Evolutionary conservation across 306 rosid species (phyloP).

Genomic region (Fragaria ananassa): DNA sequence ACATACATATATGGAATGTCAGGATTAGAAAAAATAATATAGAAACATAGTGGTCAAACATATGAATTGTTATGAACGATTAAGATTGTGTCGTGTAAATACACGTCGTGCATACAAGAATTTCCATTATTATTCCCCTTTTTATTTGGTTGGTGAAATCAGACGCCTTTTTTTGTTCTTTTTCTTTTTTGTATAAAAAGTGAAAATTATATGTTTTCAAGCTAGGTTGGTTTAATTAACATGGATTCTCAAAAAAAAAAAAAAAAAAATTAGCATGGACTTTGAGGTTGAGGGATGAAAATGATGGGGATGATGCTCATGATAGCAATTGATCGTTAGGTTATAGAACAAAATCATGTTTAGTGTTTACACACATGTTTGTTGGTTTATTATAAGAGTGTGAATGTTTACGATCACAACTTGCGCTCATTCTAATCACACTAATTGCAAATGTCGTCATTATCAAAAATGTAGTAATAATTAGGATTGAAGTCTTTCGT

Average conservation of each 20-base stretch:
- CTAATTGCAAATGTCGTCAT: background rate
- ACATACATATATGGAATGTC: too few relatives aligned
- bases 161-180: conserved; percentile 5
- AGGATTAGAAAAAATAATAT: too few relatives aligned
- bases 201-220: too few relatives aligned
- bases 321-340: background rate
- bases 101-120: too few relatives aligned
- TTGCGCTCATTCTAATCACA: background rate
- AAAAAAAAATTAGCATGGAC: background rate
- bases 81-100: too few relatives aligned
- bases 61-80: too few relatives aligned
- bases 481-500: too few relatives aligned
- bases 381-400: background rate
- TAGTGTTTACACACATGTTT: background rate
- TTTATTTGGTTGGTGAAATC: conserved; percentile 19
- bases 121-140: background rate
- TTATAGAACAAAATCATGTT: too few relatives aligned
- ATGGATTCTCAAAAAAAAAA: background rate
- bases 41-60: too few relatives aligned
- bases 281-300: background rate
- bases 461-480: too few relatives aligned
- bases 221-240: too few relatives aligned
- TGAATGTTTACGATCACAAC: background rate
- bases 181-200: too few relatives aligned
- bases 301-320: background rate